phyloP scores from a whole-genome alignment of 495 filamentous ascomycete genomes.

The Cercophora sp. region DNA sequence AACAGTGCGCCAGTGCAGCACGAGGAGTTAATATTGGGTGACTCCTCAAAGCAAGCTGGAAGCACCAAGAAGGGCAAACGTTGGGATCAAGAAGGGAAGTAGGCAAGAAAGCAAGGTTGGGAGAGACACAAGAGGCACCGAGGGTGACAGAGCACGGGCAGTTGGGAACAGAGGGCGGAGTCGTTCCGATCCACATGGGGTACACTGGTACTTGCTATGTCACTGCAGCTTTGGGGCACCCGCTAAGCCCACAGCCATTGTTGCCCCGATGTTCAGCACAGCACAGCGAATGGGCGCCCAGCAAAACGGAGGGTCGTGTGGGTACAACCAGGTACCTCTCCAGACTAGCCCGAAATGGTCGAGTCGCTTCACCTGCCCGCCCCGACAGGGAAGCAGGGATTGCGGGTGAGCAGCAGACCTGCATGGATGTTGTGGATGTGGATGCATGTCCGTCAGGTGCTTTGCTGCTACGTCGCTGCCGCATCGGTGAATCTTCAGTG shows the following conservation, averaged over 20 bases:
- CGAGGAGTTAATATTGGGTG: neutral
- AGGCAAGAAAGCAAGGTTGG: slow-evolving; percentile 3
- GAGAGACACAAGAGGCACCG: slow-evolving; percentile 7
- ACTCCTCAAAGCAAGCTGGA: slow-evolving; percentile 4
- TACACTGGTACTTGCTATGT: neutral
- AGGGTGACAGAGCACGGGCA: slow-evolving; percentile 1
- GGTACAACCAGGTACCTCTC: no score
- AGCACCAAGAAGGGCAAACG: slow-evolving; percentile 3
- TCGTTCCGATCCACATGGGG: slow-evolving; percentile 1
- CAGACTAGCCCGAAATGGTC: slow-evolving; percentile 15
- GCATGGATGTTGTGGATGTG: slow-evolving; percentile 14
- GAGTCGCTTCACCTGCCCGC: slow-evolving; percentile 25
- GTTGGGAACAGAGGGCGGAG: slow-evolving; percentile 5
- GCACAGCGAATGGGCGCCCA: slow-evolving; percentile 4
- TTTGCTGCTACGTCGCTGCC: no score
- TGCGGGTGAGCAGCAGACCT: slow-evolving; percentile 39
- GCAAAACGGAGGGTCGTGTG: slow-evolving; percentile 11
- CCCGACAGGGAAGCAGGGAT: slow-evolving; percentile 42
- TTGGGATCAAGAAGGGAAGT: slow-evolving; percentile 1
- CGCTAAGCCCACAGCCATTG: slow-evolving; percentile 1
- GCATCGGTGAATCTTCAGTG: no score
- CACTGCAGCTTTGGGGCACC: slow-evolving; percentile 2
- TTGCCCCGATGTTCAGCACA: neutral
- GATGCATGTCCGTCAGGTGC: slow-evolving; percentile 16
- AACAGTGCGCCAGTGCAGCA: neutral